Conservation (phyloP, 192 early-diverging fungal genomes). For the Jimgerdemannia lactiflua region DNA sequence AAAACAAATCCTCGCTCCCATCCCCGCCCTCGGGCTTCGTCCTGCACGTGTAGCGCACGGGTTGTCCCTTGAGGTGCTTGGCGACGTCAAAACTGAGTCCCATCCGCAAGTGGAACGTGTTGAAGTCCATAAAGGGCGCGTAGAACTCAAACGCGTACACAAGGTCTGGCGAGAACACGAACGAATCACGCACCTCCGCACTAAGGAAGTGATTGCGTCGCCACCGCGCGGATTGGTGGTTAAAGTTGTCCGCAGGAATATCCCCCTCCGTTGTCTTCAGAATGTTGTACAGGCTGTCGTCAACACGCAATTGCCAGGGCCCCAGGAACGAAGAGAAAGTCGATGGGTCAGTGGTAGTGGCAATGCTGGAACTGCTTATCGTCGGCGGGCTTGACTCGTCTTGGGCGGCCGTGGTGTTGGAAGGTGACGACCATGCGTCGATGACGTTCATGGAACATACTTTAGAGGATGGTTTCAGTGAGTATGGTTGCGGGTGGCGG, state of each 20-base stretch:
- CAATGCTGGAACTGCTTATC: not conserved
- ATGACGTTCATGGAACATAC: slow-evolving; percentile 34
- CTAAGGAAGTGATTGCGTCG: slow-evolving; percentile 31
- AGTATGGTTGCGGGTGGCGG: not conserved
- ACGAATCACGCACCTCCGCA: slow-evolving; percentile 14
- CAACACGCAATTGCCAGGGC: not conserved
- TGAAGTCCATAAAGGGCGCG: slow-evolving; percentile 32
- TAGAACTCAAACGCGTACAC: slow-evolving; percentile 38
- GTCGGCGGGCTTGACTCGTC: slow-evolving; percentile 14
- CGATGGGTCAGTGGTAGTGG: not conserved
- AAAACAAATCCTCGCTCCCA: slow-evolving; percentile 20
- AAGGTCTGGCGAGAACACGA: slow-evolving; percentile 21
- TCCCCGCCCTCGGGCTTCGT: slow-evolving; percentile 5
- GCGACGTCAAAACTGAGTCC: slow-evolving; percentile 26
- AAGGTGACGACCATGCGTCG: slow-evolving; percentile 26
- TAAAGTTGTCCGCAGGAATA: slow-evolving; percentile 18
- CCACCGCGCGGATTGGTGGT: slow-evolving; percentile 16
- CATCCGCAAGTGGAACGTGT: slow-evolving; percentile 27
- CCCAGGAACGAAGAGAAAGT: not conserved
- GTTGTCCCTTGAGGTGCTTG: slow-evolving; percentile 26
- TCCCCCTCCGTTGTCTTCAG: slow-evolving; percentile 19
- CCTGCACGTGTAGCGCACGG: slow-evolving; percentile 35
- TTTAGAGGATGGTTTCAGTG: not conserved
- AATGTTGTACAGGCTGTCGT: not conserved
- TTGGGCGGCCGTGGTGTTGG: slow-evolving; percentile 18